A percentile compares a stretch with the other conserved stretches of the same genome.
phyloP scores from a whole-genome alignment of 495 filamentous ascomycete species.

The Chaetomidium leptoderma region DNA sequence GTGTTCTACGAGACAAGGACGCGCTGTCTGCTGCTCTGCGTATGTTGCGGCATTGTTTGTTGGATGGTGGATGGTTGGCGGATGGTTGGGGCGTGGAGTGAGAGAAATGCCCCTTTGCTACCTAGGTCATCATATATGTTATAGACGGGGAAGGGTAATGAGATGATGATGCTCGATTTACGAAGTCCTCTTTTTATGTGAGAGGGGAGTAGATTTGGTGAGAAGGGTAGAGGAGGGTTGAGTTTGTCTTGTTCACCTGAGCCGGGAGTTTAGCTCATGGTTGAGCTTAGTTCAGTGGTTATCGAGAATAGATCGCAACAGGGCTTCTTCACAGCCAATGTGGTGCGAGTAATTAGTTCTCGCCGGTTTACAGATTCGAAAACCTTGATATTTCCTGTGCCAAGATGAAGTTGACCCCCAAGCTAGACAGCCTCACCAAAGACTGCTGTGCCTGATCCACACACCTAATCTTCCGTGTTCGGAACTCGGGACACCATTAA shows the following conservation, averaged over 20 bases:
- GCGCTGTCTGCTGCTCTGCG: not conserved
- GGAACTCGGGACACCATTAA: not conserved
- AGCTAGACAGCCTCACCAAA: not conserved
- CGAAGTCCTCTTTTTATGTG: too few species aligned
- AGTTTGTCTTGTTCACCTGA: too few species aligned
- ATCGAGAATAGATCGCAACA: too few species aligned
- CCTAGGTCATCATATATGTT: not conserved
- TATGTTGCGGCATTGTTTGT: not conserved
- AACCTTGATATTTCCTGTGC: too few species aligned
- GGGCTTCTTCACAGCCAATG: too few species aligned
- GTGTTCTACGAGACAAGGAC: too few species aligned
- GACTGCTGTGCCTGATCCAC: not conserved
- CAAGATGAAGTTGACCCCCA: not conserved
- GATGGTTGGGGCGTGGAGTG: not conserved
- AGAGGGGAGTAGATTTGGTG: too few species aligned
- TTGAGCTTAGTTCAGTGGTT: too few species aligned
- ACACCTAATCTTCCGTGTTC: not conserved
- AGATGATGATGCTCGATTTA: not conserved
- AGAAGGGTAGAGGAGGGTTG: too few species aligned
- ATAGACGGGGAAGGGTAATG: not conserved
- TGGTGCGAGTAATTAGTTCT: too few species aligned
- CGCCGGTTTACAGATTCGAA: too few species aligned
- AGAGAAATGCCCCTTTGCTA: not conserved
- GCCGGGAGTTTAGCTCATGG: too few species aligned
- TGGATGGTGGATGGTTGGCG: not conserved